Evolutionary conservation across 371 early-diverging fungal genomes (phyloP), one percentile per base, ranked within the genome.

Genomic region (Coemansia sp.): DNA sequence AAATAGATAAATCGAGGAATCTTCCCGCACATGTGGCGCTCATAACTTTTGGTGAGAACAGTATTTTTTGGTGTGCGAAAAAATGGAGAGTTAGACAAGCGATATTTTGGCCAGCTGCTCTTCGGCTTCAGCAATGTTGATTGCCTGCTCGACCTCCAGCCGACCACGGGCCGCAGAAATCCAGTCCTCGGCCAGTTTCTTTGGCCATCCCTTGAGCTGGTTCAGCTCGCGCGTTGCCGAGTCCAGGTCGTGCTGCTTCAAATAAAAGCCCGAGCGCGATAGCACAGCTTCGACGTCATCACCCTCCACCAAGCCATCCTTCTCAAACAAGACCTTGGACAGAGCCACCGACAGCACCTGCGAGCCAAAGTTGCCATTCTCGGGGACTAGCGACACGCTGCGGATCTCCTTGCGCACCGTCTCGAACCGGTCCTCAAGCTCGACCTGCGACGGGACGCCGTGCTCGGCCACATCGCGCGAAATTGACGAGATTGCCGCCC

Each of bases 131-230:
- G 85, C 84, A 68, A 88, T 83, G 81, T 91, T 86, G 29, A 95
- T 69, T n/a, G 95, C 94, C 82, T 97, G 97, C 77, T 92, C 87
- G 27, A 95, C 85, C 82, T 94, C 94, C 69, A 98, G 84, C 78
- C 92, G 88, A 68, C 84, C 80, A 59, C 95, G 86, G 5, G 95
- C 95, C 55, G 86, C 84, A 51, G 81, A 79, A 18, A 98, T 80
- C 98, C 98, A 98, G 80, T 94, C 98, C 72, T 82, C 71, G 27
- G 95, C 91, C 59, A 98, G 80, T 67, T 82, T 84, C 82, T 91
- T 92, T 7, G 94, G 89, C 98, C 98, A 98, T 8, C 98, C 97
- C 61, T 81, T 85, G 64, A 98, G 84, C 78, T 93, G 95, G 79
- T 97, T 97, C 66, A 96, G 67, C 78, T 98, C 97, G 63, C 97